Base-by-base conservation (phyloP, 306 rosid species). In the Vicia villosa region DNA sequence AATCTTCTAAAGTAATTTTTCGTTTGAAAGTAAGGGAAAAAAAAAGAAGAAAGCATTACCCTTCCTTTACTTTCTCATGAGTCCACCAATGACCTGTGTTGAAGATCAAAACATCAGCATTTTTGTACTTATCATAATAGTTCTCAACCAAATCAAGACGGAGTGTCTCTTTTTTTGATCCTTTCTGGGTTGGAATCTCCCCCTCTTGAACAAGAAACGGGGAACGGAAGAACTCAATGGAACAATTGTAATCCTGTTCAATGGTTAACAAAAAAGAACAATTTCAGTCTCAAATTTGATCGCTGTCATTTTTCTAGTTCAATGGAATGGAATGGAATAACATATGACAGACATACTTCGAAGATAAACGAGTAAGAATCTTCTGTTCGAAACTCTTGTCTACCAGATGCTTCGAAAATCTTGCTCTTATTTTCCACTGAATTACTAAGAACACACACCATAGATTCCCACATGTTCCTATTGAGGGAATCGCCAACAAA, bases 41-140 rank as follows among this genome's bases (percentile, higher is more conserved):
- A 13, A 5, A 24, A n/a, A 13, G 6, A 47, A 61, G 64, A 19
- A 19, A 17, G 47, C 77, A 72, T 66, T 78, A 90, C 98, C 98
- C 98, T 76, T 7, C 76, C 1, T 83, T 77, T 54, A 86, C 86
- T 83, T 90, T 93, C 0, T 86, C 96, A 74, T 93, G 98, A 73
- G 98, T 93, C 98, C 98, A 93, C 98, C 98, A 93, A 80, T 93
- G 98, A 37, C 96, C 98, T 14, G 98, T 93, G 85, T 93, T 93
- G 81, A 93, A 93, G 77, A 93, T 67, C 51, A 93, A 71, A 15
- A 93, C 66, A 85, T 93, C 98, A 2, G 96, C 98, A 55, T 77
- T 74, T 83, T 93, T 83, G 62, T 90, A 93, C 32, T 82, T 83
- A 75, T 78, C 76, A 12, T 90, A 77, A 14, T 91, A 77, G 56